Conservation (phyloP, 768 basidiomycete species). For the Heimioporus sp. region DNA sequence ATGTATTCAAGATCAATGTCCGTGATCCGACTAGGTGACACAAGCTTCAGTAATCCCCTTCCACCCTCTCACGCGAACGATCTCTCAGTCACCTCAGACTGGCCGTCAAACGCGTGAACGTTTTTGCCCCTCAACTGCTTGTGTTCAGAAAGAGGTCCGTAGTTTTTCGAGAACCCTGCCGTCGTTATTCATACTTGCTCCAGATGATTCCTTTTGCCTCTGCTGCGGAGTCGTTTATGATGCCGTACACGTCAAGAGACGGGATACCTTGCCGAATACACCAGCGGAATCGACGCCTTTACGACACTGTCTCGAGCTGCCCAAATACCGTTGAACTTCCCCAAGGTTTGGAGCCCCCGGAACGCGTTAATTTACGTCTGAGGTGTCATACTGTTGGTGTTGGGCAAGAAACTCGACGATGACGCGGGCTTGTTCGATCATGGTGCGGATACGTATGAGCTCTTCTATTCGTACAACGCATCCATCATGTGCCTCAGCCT, state of each 20-base stretch:
- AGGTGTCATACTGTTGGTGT: conserved; percentile 9
- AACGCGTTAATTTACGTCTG: conserved; percentile 14
- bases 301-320: conserved; percentile 3
- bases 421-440: conserved; percentile 7
- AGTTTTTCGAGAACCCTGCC: no score
- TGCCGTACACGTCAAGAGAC: conserved; percentile 6
- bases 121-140: conserved; percentile 20
- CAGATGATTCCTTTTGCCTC: conserved; percentile 19
- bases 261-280: conserved; percentile 11
- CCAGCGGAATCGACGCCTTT: conserved; percentile 12
- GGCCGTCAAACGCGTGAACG: conserved; percentile 17
- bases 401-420: conserved; percentile 12
- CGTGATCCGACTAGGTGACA: conserved; percentile 7
- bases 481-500: conserved; percentile 25
- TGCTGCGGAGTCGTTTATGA: conserved; percentile 9
- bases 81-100: conserved; percentile 2
- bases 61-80: not conserved
- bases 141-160: conserved; percentile 21
- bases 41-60: conserved; percentile 12
- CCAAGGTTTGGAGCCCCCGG: conserved; percentile 15
- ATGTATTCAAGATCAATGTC: conserved; percentile 6
- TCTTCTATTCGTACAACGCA: not conserved
- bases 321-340: conserved; percentile 8
- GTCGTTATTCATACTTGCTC: no score
- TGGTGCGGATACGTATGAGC: conserved; percentile 9